These are phyloP conservation scores for Cadophora gregata DNA, from an alignment of 2,329 filamentous ascomycete species.

Conservation along the genomic window DNA sequence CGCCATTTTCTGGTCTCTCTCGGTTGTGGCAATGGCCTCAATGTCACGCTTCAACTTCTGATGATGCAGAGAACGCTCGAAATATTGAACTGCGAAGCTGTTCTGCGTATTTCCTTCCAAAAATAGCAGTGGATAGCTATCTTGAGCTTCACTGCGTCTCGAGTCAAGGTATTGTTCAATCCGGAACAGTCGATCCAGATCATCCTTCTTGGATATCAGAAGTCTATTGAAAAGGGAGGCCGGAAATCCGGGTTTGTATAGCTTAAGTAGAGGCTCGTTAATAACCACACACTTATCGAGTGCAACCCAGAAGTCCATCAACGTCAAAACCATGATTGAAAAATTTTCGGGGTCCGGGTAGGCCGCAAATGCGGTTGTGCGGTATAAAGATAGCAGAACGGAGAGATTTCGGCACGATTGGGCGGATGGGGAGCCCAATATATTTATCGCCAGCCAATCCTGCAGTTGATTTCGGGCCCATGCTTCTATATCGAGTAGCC, in stretches of 20 bases:
- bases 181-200: conserved; percentile 45
- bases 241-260: too few species aligned
- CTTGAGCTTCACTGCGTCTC: conserved; percentile 13
- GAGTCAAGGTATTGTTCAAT: conserved; percentile 56
- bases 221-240: too few species aligned
- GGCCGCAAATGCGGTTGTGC: conserved; percentile 44
- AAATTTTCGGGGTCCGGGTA: conserved; percentile 54
- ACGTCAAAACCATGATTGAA: conserved; percentile 61
- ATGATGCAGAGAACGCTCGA: too few species aligned
- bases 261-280: too few species aligned
- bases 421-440: background rate
- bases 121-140: background rate
- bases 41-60: too few species aligned
- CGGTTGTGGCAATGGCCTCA: too few species aligned
- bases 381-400: background rate
- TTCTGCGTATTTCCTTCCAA: background rate
- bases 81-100: conserved; percentile 43
- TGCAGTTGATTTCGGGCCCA: background rate
- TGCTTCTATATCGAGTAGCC: background rate
- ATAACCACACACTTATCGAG: too few species aligned
- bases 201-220: too few species aligned
- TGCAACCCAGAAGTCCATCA: conserved; percentile 49
- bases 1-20: too few species aligned
- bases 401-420: background rate
- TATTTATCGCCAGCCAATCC: background rate